Evolutionary conservation across 345 rosid species (phyloP).

Genomic region (Geranium brycei): DNA sequence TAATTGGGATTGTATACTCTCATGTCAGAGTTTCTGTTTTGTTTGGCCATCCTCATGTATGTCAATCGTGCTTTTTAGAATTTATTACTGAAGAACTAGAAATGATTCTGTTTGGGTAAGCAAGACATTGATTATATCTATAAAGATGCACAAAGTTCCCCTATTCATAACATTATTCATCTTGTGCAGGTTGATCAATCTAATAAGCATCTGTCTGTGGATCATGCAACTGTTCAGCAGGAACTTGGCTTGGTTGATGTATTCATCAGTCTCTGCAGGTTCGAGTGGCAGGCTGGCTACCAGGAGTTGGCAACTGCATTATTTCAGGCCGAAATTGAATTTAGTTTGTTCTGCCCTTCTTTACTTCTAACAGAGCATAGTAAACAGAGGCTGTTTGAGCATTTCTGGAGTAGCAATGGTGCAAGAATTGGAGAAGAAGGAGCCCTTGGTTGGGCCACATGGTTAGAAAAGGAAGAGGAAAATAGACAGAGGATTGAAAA

Average conservation of each 20-base stretch:
- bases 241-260: constrained; percentile 84
- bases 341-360: constrained; percentile 73
- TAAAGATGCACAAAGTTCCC: not conserved
- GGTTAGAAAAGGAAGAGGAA: constrained; percentile 96
- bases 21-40: not conserved
- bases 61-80: not conserved
- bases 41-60: not conserved
- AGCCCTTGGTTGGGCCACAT: constrained; percentile 78
- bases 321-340: constrained; percentile 90
- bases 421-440: constrained; percentile 93
- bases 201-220: constrained; percentile 22
- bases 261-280: constrained; percentile 78
- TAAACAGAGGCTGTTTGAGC: constrained; percentile 83
- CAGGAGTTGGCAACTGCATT: constrained; percentile 78
- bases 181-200: constrained; percentile 49
- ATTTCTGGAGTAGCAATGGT: constrained; percentile 78
- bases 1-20: not conserved
- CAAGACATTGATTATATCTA: not conserved
- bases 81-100: not conserved
- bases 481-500: constrained; percentile 51
- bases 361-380: constrained; percentile 50
- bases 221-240: constrained; percentile 35
- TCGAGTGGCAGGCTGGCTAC: constrained; percentile 95
- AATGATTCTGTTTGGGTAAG: not conserved
- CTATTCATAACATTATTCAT: not conserved